Base-by-base conservation (phyloP, 257 asterid species). In the Nicotiana noctiflora region DNA sequence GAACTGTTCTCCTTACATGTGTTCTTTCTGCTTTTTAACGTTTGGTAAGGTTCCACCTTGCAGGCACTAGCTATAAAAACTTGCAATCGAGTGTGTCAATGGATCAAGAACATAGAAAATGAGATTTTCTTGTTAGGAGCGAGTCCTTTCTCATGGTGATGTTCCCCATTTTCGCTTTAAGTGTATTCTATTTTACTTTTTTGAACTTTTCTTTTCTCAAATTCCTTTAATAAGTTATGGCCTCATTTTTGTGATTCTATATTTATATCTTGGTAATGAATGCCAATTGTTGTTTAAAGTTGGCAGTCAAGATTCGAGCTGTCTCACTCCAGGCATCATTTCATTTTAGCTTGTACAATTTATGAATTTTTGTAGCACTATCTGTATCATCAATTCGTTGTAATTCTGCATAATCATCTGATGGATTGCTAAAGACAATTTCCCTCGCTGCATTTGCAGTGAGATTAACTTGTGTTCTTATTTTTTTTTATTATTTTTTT, bases 61-160 rank as follows among this genome's bases (percentile, higher is more conserved):
- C 98, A 96, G 98, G 98, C 95, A 80, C 89, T 90, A 80, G 98
- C 99, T 8, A 96, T 96, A 81, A 96, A 96, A 87, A 83, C 89
- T 57, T 96, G 99, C 92, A 96, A 96, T 84, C 90, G 95, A 77
- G 91, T 92, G 29, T 94, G 98, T 81, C 99, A 91, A 82, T 94
- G 98, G 99, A 96, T 94, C 87, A 96, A 94, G 83, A 97, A 96
- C 40, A 89, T 90, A 27, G 99, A 96, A 82, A 94, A 96, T 64
- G 97, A 96, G 65, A 86, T 92, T 78, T 96, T 96, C 94, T 80
- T 96, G 82, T 44, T 89, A 88, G 98, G 98, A 82, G 98, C 91
- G 75, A 92, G 95, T 86, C 98, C 97, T 18, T 94, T 96, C 80
- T 89, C 98, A 1, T 96, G 99, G 98, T 96, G 91, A 92, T 85